Percentiles rank a stretch among this genome's conserved stretches.
Conservation (phyloP, 768 basidiomycete species). For the Trametes villosa region DNA sequence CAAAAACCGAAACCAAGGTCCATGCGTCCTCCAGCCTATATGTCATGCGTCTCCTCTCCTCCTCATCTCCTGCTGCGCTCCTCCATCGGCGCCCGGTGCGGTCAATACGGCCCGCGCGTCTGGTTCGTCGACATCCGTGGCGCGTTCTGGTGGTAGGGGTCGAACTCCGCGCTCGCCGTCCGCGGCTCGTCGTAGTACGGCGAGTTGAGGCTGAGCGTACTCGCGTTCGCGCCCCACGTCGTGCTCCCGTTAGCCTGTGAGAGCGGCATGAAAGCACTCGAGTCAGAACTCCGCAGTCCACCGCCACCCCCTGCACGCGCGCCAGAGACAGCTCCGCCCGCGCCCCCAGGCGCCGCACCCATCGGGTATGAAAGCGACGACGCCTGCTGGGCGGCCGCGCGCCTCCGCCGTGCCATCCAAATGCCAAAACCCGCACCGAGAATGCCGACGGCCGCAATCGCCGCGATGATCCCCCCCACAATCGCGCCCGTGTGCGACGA, state of each 20-base stretch:
- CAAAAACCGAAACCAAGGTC: conserved; percentile 23
- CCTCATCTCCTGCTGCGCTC: background rate
- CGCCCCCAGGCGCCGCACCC: conserved; percentile 38
- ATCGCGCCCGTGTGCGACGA: conserved; percentile 48
- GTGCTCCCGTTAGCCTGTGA: conserved; percentile 62
- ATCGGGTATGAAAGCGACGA: conserved; percentile 44
- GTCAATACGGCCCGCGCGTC: conserved; percentile 20
- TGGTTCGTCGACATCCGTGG: conserved; percentile 33
- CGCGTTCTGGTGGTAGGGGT: conserved; percentile 39
- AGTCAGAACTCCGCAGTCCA: conserved; percentile 56
- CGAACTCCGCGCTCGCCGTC: conserved; percentile 39
- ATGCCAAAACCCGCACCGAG: conserved; percentile 59
- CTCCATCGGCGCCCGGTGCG: background rate
- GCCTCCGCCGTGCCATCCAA: conserved; percentile 54
- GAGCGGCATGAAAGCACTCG: conserved; percentile 74
- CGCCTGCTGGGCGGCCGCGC: conserved; percentile 37
- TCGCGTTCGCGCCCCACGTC: conserved; percentile 56
- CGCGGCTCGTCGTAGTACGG: conserved; percentile 42
- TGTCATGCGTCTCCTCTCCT: conserved; percentile 1
- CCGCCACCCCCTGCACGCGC: conserved; percentile 30
- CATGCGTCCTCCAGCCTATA: conserved; percentile 20
- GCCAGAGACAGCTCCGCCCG: conserved; percentile 25
- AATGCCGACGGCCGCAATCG: conserved; percentile 53
- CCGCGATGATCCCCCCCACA: conserved; percentile 56
- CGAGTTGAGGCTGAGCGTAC: conserved; percentile 49